These are phyloP conservation scores for Vanrija sp. DNA, from an alignment of 1,284 basidiomycete species.

Conservation along the genomic window DNA sequence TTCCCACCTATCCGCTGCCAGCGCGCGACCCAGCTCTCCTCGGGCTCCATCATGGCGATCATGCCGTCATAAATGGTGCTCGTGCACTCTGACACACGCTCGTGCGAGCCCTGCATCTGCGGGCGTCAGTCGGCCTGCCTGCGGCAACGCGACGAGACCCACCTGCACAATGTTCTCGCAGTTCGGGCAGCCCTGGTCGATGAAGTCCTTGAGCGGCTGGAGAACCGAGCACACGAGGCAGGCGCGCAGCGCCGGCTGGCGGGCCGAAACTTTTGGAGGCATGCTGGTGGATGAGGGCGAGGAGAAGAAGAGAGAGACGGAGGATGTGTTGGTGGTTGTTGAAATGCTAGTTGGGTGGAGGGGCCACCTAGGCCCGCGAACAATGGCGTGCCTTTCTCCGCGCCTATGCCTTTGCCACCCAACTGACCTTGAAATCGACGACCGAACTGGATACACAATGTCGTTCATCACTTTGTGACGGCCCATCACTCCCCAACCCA, in stretches of 20 bases:
- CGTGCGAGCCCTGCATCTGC: constrained; percentile 83
- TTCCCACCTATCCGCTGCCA: constrained; percentile 84
- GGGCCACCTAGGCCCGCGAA: neutral
- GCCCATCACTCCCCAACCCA: neutral
- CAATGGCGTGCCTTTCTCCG: neutral
- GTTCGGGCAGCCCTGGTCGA: constrained; percentile 85
- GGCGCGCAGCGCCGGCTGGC: constrained; percentile 62
- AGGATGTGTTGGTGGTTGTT: neutral
- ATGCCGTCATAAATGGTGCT: constrained; percentile 93
- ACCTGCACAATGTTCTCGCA: constrained; percentile 95
- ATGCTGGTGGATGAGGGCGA: constrained; percentile 8
- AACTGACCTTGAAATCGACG: neutral
- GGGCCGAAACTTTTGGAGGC: constrained; percentile 26
- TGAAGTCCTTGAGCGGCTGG: constrained; percentile 78
- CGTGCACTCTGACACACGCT: constrained; percentile 81
- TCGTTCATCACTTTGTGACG: neutral
- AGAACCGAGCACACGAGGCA: constrained; percentile 90
- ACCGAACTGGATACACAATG: neutral
- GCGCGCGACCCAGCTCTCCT: constrained; percentile 88
- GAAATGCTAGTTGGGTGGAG: neutral
- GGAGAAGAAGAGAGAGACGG: neutral
- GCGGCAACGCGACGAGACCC: constrained; percentile 18
- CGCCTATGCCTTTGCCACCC: constrained; percentile 20
- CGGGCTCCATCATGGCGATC: constrained; percentile 82
- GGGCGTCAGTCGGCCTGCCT: neutral